Conservation (phyloP, 1,284 basidiomycete genomes). For the Moesziomyces globuligerus region DNA sequence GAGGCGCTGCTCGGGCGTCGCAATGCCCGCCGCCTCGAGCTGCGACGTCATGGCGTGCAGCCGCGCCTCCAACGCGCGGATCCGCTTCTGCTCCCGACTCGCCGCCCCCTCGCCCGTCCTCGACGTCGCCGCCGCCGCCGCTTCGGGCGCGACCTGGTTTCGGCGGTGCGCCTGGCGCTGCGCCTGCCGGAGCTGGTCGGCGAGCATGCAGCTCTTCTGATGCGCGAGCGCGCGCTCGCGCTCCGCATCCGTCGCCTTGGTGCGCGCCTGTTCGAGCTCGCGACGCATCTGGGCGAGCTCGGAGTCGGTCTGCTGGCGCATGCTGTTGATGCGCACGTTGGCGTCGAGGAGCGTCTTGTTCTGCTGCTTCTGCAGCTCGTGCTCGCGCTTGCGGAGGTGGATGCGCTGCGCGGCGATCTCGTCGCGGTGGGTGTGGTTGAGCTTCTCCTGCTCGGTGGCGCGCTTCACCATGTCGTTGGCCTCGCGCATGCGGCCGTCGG, state of each 20-base stretch:
- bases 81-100: too few relatives aligned
- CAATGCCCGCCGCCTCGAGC: slow-evolving; percentile 4
- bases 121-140: too few relatives aligned
- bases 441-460: background rate
- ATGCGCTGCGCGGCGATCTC: background rate
- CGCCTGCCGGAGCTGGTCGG: slow-evolving; percentile 16
- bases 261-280: slow-evolving; percentile 3
- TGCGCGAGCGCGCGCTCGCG: slow-evolving; percentile 8
- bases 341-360: too few relatives aligned
- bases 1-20: slow-evolving; percentile 8
- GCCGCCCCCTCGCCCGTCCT: too few relatives aligned
- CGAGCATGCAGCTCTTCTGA: slow-evolving; percentile 22
- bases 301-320: background rate
- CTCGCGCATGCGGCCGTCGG: too few relatives aligned
- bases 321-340: too few relatives aligned
- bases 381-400: too few relatives aligned
- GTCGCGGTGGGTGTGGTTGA: background rate
- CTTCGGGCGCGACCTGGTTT: too few relatives aligned
- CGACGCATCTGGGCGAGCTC: background rate
- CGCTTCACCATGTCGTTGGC: too few relatives aligned
- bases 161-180: too few relatives aligned
- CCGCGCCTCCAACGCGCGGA: slow-evolving; percentile 17
- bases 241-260: slow-evolving; percentile 13
- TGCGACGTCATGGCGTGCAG: slow-evolving; percentile 3
- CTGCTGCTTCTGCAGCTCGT: too few relatives aligned